Evolutionary conservation across 2,329 filamentous ascomycete species (phyloP), one percentile per base, ranked within the genome.

Genomic region (Alternaria rosae): DNA sequence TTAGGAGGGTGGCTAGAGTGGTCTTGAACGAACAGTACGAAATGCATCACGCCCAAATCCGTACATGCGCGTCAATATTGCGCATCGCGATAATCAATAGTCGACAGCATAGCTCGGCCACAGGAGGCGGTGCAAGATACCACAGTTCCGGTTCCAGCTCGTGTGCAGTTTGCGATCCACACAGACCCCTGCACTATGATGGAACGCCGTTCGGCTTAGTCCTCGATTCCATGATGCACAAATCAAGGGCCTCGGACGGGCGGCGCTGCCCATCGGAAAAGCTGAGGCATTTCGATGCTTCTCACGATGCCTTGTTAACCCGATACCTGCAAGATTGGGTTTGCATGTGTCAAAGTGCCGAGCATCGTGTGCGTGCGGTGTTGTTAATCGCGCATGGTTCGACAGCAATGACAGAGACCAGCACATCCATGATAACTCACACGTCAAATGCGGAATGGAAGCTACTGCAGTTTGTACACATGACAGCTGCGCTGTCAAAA

Each of bases 61-160:
- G 26, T 25, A 38, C 21, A 15, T 52, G n/a, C 30, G 48, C 30
- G 28, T 38, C 48, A n/a, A 48, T 23, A 53, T 13, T 26, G 47
- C 28, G 17, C 47, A 35, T 23, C 47, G 26, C 47, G 28, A 35
- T 23, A 32, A 35, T 35, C 28, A 23, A 50, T 50, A 32, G 17
- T 15, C 8, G 47, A 35, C 10, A 50, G 47, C 28, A 23, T 50
- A 32, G 45, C 47, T 63, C 47, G 63, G 62, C 62, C 62, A 57
- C 57, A 59, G 32, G 63, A 70, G 70, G 70, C 71, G 63, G 71
- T 73, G 71, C 71, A 67, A 51, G 50, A 55, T 48, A 32, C 44
- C 54, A 50, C 48, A 58, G 67, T 71, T 73, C 73, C 73, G 72
- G 68, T 73, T 70, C 65, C 65, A 71, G 68, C 63, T 72, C 73